Percentiles rank a stretch among this genome's conserved stretches.
Conservation (phyloP, 345 rosid genomes). For the Arabis hirsuta region DNA sequence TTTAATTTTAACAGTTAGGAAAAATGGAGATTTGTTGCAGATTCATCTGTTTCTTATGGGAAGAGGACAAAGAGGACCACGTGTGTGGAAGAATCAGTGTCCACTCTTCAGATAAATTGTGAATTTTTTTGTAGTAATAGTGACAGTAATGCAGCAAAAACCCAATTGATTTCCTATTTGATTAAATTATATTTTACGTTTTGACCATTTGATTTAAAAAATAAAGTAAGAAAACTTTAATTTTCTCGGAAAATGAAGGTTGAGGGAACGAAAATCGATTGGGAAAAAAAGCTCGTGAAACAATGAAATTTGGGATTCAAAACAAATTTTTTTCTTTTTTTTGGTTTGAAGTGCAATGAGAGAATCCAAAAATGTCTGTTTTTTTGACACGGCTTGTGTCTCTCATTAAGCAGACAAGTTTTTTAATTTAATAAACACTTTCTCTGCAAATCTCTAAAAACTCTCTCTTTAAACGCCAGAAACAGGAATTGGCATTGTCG, state of each 20-base stretch:
- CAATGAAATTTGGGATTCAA: conserved; percentile 26
- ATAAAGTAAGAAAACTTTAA: background rate
- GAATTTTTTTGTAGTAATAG: conserved; percentile 3
- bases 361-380: conserved; percentile 40
- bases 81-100: conserved; percentile 63
- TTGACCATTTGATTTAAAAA: conserved; percentile 36
- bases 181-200: conserved; percentile 35
- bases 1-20: conserved; percentile 30
- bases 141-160: conserved; percentile 18
- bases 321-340: background rate
- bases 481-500: too few relatives aligned
- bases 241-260: conserved; percentile 23
- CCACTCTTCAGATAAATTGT: conserved; percentile 46
- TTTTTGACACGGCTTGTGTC: conserved; percentile 49
- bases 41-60: conserved; percentile 55
- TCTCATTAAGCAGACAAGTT: conserved; percentile 46
- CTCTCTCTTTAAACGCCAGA: conserved; percentile 4
- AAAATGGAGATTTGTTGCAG: conserved; percentile 49
- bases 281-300: conserved; percentile 26
- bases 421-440: conserved; percentile 1
- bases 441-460: conserved; percentile 24
- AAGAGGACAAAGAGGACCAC: conserved; percentile 49
- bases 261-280: too few relatives aligned
- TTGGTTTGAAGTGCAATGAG: background rate
- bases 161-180: background rate